A percentile compares a stretch with the other conserved stretches of the same genome.
Conservation (phyloP, 129 eudicot species). For the Ambrosia artemisiifolia region DNA sequence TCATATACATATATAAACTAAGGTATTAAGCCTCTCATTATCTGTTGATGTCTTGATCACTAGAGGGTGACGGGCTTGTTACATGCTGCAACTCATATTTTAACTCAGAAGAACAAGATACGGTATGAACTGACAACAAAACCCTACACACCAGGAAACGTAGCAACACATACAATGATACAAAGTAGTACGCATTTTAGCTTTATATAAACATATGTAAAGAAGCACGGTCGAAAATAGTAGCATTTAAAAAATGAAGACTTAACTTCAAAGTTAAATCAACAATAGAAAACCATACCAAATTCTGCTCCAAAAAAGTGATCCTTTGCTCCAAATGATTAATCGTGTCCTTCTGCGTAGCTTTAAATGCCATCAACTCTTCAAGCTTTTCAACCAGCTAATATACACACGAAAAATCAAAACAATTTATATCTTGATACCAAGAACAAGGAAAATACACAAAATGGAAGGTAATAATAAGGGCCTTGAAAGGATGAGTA, state of each 20-base stretch:
- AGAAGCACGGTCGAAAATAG: not conserved
- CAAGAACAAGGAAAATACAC: not conserved
- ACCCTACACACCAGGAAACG: not conserved
- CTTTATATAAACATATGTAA: slow-evolving; percentile 2
- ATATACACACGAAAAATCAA: too few relatives aligned
- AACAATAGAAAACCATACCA: not conserved
- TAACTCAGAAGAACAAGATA: not conserved
- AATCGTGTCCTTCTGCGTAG: not conserved
- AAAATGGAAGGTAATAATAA: too few relatives aligned
- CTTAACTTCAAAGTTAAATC: not conserved
- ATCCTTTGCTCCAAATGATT: too few relatives aligned
- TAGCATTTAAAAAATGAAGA: not conserved
- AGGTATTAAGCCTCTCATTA: not conserved
- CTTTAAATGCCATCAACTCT: too few relatives aligned
- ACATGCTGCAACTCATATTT: not conserved
- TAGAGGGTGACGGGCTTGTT: not conserved
- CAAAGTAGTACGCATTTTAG: not conserved
- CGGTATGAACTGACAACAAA: not conserved
- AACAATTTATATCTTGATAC: too few relatives aligned
- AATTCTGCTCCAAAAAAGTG: too few relatives aligned
- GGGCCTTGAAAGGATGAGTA: too few relatives aligned
- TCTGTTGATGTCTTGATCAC: not conserved
- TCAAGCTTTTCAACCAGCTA: too few relatives aligned
- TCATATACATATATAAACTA: not conserved
- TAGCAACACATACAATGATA: not conserved